phyloP scores from a whole-genome alignment of 768 basidiomycete species.

The Auriscalpium vulgare region DNA sequence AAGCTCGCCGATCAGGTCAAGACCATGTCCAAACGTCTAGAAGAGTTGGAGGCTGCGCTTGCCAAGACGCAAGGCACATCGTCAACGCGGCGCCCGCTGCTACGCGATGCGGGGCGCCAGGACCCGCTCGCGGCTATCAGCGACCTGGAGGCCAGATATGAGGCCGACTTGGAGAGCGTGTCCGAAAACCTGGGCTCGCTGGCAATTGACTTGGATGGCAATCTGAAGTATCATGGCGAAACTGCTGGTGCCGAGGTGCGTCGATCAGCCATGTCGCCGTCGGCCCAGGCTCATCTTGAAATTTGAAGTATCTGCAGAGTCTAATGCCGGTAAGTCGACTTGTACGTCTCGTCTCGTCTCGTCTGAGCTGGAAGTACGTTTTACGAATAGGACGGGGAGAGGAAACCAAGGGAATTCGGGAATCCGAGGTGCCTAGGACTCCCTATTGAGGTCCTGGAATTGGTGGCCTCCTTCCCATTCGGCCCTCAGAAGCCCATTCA shows the following conservation, averaged over 20 bases:
- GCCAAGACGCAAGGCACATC: slow-evolving; percentile 17
- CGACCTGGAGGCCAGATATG: background rate
- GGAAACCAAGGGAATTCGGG: background rate
- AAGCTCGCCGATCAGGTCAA: slow-evolving; percentile 40
- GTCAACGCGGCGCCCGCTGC: background rate
- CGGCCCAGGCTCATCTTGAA: too few species aligned
- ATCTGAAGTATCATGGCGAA: slow-evolving; percentile 42
- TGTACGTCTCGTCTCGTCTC: background rate
- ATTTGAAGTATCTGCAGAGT: slow-evolving; percentile 16
- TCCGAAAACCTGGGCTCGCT: slow-evolving; percentile 40
- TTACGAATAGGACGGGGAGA: too few species aligned
- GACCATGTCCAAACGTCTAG: slow-evolving; percentile 31
- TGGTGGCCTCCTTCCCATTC: slow-evolving; percentile 43
- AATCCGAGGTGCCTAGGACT: slow-evolving; percentile 26
- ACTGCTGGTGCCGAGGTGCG: slow-evolving; percentile 41
- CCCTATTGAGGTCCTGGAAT: slow-evolving; percentile 34
- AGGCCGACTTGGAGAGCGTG: slow-evolving; percentile 22
- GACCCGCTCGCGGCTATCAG: background rate
- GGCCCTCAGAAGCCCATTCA: slow-evolving; percentile 34
- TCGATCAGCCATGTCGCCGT: too few species aligned
- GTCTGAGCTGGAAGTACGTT: too few species aligned
- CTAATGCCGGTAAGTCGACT: slow-evolving; percentile 7
- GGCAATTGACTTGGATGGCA: slow-evolving; percentile 39
- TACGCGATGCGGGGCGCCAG: background rate
- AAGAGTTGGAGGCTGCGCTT: slow-evolving; percentile 39